phyloP scores from a whole-genome alignment of 2,329 filamentous ascomycete genomes.

The Diplocarpon rosae region DNA sequence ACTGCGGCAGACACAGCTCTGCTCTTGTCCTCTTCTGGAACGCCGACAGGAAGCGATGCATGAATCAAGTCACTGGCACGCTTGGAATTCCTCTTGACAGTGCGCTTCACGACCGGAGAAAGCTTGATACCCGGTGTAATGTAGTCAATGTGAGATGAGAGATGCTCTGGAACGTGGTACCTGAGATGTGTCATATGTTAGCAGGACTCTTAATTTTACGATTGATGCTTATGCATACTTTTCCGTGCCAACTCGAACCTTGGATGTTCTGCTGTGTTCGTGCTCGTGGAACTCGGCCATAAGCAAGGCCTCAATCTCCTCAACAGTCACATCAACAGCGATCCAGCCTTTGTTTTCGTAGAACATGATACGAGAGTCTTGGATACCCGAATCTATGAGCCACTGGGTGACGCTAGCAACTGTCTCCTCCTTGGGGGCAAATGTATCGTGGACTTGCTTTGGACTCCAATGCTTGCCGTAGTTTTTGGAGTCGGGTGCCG shows the following conservation, averaged over 20 bases:
- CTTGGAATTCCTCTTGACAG: constrained; percentile 15
- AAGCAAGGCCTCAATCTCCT: constrained; percentile 39
- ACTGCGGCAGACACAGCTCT: constrained; percentile 1
- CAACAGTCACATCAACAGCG: constrained; percentile 38
- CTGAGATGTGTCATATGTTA: constrained; percentile 5
- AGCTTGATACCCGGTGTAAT: constrained; percentile 51
- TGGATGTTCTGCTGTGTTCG: constrained; percentile 38
- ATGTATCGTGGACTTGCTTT: constrained; percentile 39
- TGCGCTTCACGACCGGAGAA: constrained; percentile 29
- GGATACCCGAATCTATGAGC: constrained; percentile 41
- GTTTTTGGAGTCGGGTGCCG: constrained; percentile 32
- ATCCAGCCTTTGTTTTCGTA: constrained; percentile 47
- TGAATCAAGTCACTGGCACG: constrained; percentile 7
- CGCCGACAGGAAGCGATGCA: constrained; percentile 2
- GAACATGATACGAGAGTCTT: constrained; percentile 29
- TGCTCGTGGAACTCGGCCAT: constrained; percentile 40
- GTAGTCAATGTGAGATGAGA: constrained; percentile 45
- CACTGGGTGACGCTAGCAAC: constrained; percentile 41
- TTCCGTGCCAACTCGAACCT: constrained; percentile 40
- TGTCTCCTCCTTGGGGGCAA: constrained; percentile 41
- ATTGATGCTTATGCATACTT: constrained; percentile 26
- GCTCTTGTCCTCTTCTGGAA: background rate
- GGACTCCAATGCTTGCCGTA: constrained; percentile 37
- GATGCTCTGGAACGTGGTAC: constrained; percentile 38
- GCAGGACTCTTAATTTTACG: constrained; percentile 36